Conservation (phyloP, 345 rosid genomes). For the Diplotaxis tenuifolia region DNA sequence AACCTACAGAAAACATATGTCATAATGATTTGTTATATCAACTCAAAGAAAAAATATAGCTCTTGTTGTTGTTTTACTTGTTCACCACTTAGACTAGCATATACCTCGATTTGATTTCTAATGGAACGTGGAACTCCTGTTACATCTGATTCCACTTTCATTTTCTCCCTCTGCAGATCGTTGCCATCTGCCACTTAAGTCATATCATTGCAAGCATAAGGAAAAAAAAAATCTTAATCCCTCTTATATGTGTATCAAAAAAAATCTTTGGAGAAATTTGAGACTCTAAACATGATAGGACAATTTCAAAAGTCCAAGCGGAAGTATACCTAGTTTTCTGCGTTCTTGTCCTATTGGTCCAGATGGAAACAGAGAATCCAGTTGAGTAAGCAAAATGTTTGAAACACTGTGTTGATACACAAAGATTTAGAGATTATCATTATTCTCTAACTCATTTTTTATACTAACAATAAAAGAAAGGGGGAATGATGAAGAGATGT, state of each 20-base stretch:
- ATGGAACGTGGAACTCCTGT: constrained; percentile 53
- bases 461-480: neutral
- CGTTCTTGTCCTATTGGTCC: constrained; percentile 71
- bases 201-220: constrained; percentile 37
- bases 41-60: too few species aligned
- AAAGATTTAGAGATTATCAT: neutral
- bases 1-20: constrained; percentile 48
- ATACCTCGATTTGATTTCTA: neutral
- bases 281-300: neutral
- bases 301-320: neutral
- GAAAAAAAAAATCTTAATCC: neutral
- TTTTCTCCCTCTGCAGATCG: constrained; percentile 70
- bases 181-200: constrained; percentile 62
- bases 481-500: neutral
- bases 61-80: constrained; percentile 29
- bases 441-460: neutral
- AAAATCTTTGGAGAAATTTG: too few species aligned
- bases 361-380: constrained; percentile 62
- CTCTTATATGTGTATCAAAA: neutral
- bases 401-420: constrained; percentile 49
- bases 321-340: constrained; percentile 56
- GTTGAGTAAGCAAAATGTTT: constrained; percentile 48
- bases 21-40: constrained; percentile 38
- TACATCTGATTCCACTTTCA: constrained; percentile 73
- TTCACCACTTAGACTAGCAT: constrained; percentile 29